Evolutionary conservation across 176 grass and related monocot species (phyloP).

Genomic region (Triticum turgidum): DNA sequence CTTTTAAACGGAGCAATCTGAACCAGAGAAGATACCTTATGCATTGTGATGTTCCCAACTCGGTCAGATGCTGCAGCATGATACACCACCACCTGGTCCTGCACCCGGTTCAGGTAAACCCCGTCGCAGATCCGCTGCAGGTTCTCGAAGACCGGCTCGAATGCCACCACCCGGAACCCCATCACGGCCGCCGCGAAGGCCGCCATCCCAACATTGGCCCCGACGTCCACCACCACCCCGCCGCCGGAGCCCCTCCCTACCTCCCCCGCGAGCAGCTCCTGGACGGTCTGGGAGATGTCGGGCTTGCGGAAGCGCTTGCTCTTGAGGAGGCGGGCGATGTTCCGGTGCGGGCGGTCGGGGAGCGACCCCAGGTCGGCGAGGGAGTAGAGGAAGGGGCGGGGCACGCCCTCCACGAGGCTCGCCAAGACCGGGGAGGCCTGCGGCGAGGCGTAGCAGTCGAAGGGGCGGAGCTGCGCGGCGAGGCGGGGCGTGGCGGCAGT

Average conservation of each 20-base stretch:
- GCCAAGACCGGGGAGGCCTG: slow-evolving; percentile 90
- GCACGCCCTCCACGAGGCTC: slow-evolving; percentile 81
- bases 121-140: slow-evolving; percentile 82
- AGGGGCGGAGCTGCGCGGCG: slow-evolving; percentile 36
- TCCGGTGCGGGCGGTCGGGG: slow-evolving; percentile 76
- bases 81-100: slow-evolving; percentile 50
- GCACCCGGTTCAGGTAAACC: slow-evolving; percentile 66
- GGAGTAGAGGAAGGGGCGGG: slow-evolving; percentile 78
- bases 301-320: slow-evolving; percentile 81
- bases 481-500: background rate
- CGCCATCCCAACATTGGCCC: slow-evolving; percentile 90
- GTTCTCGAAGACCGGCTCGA: slow-evolving; percentile 91
- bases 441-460: slow-evolving; percentile 69
- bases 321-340: slow-evolving; percentile 79
- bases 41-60: slow-evolving; percentile 72
- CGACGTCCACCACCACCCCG: slow-evolving; percentile 74
- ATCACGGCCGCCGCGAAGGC: slow-evolving; percentile 81
- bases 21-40: slow-evolving; percentile 36
- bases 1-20: background rate
- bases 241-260: slow-evolving; percentile 20
- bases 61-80: slow-evolving; percentile 63
- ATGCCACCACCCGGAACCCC: slow-evolving; percentile 76
- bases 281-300: slow-evolving; percentile 74
- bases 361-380: slow-evolving; percentile 76
- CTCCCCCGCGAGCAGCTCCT: slow-evolving; percentile 59